These are phyloP conservation scores for Cinchona pubescens DNA, from an alignment of 257 asterid species.

Conservation along the genomic window DNA sequence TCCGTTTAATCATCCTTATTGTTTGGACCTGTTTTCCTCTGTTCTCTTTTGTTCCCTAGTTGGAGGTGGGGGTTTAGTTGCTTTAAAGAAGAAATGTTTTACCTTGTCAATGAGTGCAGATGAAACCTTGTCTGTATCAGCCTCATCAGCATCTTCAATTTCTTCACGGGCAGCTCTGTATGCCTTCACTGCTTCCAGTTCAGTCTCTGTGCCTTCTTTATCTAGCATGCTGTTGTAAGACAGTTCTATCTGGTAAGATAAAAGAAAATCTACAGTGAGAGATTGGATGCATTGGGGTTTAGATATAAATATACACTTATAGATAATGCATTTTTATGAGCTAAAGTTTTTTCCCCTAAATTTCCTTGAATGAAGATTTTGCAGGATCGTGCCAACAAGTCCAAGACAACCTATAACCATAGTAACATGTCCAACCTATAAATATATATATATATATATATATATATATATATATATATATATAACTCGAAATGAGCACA, in stretches of 20 bases:
- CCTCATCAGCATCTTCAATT: conserved; percentile 49
- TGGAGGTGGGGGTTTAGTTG: not conserved
- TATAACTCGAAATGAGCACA: too few species aligned
- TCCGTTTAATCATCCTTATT: not conserved
- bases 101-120: conserved; percentile 50
- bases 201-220: conserved; percentile 71
- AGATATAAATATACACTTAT: too few species aligned
- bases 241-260: conserved; percentile 58
- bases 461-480: too few species aligned
- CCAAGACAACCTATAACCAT: conserved; percentile 8
- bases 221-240: conserved; percentile 82
- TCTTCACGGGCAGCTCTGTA: conserved; percentile 87
- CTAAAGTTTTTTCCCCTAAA: too few species aligned
- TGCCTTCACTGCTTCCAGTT: conserved; percentile 73
- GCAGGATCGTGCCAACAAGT: too few species aligned
- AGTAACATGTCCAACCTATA: not conserved
- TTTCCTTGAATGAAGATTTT: too few species aligned
- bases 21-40: not conserved
- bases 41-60: not conserved
- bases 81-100: not conserved
- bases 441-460: too few species aligned
- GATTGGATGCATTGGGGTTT: too few species aligned
- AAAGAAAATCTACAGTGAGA: too few species aligned
- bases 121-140: conserved; percentile 52
- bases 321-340: too few species aligned